Percentiles rank a stretch among this genome's conserved stretches.
These are phyloP conservation scores for Hemerocallis citrina DNA, from an alignment of 106 monocot species.

Conservation along the genomic window DNA sequence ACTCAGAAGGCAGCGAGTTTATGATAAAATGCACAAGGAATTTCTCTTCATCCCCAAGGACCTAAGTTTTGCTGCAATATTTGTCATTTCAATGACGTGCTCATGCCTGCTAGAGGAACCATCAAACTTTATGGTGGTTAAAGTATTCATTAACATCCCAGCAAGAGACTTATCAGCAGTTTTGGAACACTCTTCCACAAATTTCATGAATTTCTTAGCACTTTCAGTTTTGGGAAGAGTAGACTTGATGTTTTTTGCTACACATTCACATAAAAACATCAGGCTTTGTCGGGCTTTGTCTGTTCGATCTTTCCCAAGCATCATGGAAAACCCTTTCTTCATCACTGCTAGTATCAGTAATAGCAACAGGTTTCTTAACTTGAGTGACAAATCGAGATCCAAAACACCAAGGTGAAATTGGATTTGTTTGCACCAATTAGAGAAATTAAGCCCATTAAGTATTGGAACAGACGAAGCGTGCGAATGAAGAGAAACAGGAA, in stretches of 20 bases:
- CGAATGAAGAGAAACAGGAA: too few relatives aligned
- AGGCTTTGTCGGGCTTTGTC: neutral
- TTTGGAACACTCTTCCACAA: neutral
- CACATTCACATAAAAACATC: neutral
- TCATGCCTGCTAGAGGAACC: neutral
- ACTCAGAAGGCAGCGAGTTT: neutral
- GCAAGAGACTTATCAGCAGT: constrained; percentile 2
- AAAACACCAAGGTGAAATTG: neutral
- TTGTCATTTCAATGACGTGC: constrained; percentile 1
- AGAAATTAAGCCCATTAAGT: constrained; percentile 3
- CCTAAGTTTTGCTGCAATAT: neutral
- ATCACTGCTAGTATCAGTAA: neutral
- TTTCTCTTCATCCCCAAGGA: neutral
- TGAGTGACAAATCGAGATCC: neutral
- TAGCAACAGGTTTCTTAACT: neutral
- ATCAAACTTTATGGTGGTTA: constrained; percentile 14
- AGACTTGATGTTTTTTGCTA: neutral
- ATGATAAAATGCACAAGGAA: constrained; percentile 5
- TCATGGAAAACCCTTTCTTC: neutral
- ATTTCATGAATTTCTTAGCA: constrained; percentile 2
- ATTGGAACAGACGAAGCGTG: neutral
- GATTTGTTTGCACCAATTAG: neutral
- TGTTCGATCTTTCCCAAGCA: neutral
- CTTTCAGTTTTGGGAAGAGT: neutral
- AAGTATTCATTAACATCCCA: neutral